These are phyloP conservation scores for Penicillium coffeae DNA, from an alignment of 495 filamentous ascomycete species.

Conservation along the genomic window DNA sequence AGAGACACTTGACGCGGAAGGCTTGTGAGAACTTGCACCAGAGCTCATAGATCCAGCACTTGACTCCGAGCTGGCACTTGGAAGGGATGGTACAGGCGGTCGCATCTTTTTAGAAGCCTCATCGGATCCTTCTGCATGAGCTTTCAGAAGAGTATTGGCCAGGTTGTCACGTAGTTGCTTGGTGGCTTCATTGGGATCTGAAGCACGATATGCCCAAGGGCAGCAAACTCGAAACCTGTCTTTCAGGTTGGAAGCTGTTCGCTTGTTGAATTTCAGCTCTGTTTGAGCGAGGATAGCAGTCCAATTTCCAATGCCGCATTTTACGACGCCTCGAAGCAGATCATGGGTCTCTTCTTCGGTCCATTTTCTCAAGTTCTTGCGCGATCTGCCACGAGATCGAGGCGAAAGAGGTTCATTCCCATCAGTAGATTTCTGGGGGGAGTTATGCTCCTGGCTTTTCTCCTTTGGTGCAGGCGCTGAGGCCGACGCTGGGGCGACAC, in stretches of 20 bases:
- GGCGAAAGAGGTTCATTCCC: constrained; percentile 34
- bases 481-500: no score
- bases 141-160: constrained; percentile 33
- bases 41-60: constrained; percentile 9
- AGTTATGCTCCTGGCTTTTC: background rate
- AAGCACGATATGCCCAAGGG: constrained; percentile 50
- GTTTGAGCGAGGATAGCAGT: constrained; percentile 75
- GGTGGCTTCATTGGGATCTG: constrained; percentile 47
- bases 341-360: constrained; percentile 78
- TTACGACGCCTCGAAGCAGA: constrained; percentile 70
- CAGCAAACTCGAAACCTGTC: constrained; percentile 81
- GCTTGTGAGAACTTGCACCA: constrained; percentile 10
- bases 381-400: constrained; percentile 40
- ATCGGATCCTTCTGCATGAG: constrained; percentile 26
- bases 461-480: constrained; percentile 3
- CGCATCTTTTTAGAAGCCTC: constrained; percentile 23
- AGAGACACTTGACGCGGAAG: constrained; percentile 21
- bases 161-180: constrained; percentile 39
- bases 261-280: constrained; percentile 68
- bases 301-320: constrained; percentile 85
- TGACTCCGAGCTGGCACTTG: constrained; percentile 10
- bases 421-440: constrained; percentile 14
- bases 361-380: constrained; percentile 62
- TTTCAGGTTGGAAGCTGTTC: constrained; percentile 78
- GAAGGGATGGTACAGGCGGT: constrained; percentile 14